phyloP scores from a whole-genome alignment of 176 grass and related monocot species.

The Hordeum marinum region DNA sequence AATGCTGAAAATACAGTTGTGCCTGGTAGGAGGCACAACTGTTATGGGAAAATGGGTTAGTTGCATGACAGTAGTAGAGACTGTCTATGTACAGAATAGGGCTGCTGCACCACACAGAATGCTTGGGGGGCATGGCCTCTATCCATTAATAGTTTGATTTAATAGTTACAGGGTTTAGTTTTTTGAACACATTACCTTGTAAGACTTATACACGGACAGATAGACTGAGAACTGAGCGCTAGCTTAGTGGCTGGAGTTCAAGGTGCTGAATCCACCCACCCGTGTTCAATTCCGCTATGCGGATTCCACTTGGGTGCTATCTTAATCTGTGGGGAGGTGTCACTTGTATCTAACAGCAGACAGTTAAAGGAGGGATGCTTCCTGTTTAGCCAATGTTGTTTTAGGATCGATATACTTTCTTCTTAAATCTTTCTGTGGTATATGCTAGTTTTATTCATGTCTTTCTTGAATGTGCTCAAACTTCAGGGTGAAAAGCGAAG shows the following conservation, averaged over 20 bases:
- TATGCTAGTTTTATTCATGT: neutral
- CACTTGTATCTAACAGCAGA: neutral
- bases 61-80: slow-evolving; percentile 8
- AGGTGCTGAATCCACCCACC: neutral
- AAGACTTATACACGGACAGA: neutral
- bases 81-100: neutral
- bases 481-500: slow-evolving; percentile 87
- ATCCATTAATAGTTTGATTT: neutral
- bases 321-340: neutral
- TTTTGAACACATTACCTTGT: slow-evolving; percentile 9
- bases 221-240: neutral
- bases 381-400: neutral
- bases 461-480: slow-evolving; percentile 24
- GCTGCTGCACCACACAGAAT: neutral
- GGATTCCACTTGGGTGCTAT: neutral
- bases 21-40: neutral
- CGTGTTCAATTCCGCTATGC: neutral
- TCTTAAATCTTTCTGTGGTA: slow-evolving; percentile 1
- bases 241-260: neutral
- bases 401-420: slow-evolving; percentile 2
- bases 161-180: neutral
- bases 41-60: neutral
- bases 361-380: neutral
- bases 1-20: neutral
- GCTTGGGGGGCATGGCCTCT: neutral